Evolutionary conservation across 2,329 filamentous ascomycete species (phyloP).

Genomic region (Penicillium corylophilum): DNA sequence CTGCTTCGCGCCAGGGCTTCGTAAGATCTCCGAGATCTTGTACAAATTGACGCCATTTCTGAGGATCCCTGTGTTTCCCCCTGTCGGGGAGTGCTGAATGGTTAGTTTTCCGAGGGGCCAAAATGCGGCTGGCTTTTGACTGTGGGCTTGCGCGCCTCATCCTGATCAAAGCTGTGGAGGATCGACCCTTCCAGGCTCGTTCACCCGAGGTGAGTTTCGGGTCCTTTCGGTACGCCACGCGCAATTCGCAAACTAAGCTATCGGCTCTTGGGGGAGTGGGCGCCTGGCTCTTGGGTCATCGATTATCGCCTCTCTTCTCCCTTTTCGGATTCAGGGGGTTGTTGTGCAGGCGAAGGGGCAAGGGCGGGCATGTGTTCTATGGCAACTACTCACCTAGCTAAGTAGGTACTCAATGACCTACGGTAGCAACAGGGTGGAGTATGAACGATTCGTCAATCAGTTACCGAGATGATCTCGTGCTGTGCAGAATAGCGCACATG

Average conservation of each 20-base stretch:
- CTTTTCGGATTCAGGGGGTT: slow-evolving; percentile 3
- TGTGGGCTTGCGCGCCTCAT: neutral
- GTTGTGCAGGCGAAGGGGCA: neutral
- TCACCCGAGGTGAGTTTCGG: neutral
- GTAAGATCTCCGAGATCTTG: slow-evolving; percentile 12
- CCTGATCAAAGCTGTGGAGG: neutral
- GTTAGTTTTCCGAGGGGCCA: neutral
- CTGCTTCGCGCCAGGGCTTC: slow-evolving; percentile 7
- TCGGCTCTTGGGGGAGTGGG: slow-evolving; percentile 4
- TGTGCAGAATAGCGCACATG: slow-evolving; percentile 13
- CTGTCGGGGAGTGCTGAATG: neutral
- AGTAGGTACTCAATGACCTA: too few relatives aligned
- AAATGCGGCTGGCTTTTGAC: neutral
- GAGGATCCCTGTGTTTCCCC: neutral
- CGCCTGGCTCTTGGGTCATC: neutral
- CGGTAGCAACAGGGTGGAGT: too few relatives aligned
- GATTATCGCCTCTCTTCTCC: slow-evolving; percentile 1
- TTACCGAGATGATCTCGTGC: slow-evolving; percentile 3
- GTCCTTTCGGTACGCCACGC: slow-evolving; percentile 5
- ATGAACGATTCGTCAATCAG: neutral
- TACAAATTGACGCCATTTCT: neutral
- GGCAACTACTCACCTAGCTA: too few relatives aligned
- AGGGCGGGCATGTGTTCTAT: neutral
- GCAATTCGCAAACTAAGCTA: slow-evolving; percentile 15
- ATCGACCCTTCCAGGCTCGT: slow-evolving; percentile 1